Evolutionary conservation across 2,329 filamentous ascomycete species (phyloP).

Genomic region (Colletotrichum tanaceti): DNA sequence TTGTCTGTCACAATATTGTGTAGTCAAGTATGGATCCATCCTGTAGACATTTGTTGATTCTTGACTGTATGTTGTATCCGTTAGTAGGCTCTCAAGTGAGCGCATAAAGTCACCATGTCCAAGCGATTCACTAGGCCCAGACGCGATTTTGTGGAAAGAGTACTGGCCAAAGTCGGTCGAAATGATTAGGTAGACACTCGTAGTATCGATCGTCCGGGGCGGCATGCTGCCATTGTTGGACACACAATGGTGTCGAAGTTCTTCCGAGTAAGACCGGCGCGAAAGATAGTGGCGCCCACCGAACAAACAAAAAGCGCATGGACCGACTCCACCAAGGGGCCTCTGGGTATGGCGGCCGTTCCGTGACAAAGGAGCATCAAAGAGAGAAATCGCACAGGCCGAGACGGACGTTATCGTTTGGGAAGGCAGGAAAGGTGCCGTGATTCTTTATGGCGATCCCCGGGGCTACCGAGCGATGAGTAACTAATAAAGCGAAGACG

Average conservation of each 20-base stretch:
- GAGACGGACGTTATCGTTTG: conserved; percentile 12
- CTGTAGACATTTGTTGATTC: background rate
- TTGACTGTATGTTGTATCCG: background rate
- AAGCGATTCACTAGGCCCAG: conserved; percentile 14
- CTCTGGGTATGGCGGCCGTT: background rate
- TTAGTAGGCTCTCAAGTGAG: background rate
- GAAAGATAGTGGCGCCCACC: background rate
- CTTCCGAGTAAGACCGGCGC: conserved; percentile 2
- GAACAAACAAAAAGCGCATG: background rate
- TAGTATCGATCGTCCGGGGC: background rate
- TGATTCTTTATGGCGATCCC: conserved; percentile 16
- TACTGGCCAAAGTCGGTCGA: conserved; percentile 3
- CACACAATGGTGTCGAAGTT: conserved; percentile 1
- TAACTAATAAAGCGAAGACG: conserved; percentile 17
- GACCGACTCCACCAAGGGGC: background rate
- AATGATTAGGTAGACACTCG: background rate
- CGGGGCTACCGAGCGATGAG: conserved; percentile 27
- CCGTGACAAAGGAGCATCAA: background rate
- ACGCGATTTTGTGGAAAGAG: background rate
- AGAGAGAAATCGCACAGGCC: conserved; percentile 1
- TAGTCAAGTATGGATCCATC: too few relatives aligned
- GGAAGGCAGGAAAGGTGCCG: conserved; percentile 33
- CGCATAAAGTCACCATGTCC: background rate
- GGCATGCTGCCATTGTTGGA: conserved; percentile 2
- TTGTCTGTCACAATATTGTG: background rate